Base-by-base conservation (phyloP, 768 basidiomycete genomes). In the Naematelia aurantialba region DNA sequence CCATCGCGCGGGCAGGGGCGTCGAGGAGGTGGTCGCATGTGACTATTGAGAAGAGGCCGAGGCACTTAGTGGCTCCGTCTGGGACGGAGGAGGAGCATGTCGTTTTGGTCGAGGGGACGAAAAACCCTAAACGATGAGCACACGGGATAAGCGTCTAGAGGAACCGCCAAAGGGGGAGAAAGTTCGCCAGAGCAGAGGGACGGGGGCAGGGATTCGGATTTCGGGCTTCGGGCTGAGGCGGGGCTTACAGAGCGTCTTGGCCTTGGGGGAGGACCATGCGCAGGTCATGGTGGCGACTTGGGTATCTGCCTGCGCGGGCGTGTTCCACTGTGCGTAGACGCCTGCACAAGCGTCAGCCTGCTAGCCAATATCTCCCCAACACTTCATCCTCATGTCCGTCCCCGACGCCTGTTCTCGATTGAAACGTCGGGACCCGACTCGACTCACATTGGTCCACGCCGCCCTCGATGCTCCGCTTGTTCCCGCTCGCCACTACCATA, bases 1-100 rank as follows among this genome's bases (percentile, higher is more conserved):
- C 30, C 14, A 52, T 19, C 24, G 52, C 52, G 25, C 52, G 52
- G 19, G 52, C 52, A 30, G 52, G 52, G 29, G 25, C 24, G n/a
- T 52, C 52, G 34, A 52, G 30, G 2, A 52, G 25, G 34, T 52
- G 52, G 19, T 52, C 52, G 24, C 25, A 31, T 17, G 52, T 30
- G 2, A 52, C 34, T 4, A 52, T 52, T 8, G 52, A 52, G 52
- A 27, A 31, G 12, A 52, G 29, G 19, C 52, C 21, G 4, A 27
- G 19, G 29, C 52, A 31, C 14, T 4, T 29, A n/a, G 52, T 17
- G 2, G 11, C 19, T 26, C 5, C 25, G 27, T 19, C 52, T 31
- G 46, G 46, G 21, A 30, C 4, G 52, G 52, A 30, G 17, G 19
- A 27, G 19, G 26, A 5, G 27, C 52, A 52, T 17, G 52, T 27